Evolutionary conservation across 805 yeast species (phyloP).

Genomic region (Myxozyma melibiosi): DNA sequence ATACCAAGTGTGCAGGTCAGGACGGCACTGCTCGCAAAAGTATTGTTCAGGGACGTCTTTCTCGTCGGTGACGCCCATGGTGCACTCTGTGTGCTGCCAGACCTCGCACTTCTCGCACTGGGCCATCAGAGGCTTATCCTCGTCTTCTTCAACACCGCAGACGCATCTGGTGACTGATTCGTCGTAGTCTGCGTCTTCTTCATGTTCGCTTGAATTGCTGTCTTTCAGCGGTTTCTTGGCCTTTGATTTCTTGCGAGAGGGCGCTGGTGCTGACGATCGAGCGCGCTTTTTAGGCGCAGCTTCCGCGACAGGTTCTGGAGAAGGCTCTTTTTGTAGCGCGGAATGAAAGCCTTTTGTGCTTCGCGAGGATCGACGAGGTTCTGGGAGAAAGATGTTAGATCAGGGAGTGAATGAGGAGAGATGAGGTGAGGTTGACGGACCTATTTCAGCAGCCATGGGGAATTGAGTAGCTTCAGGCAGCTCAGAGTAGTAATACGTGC

Average conservation of each 20-base stretch:
- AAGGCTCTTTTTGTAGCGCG: background rate
- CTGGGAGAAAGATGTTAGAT: conserved; percentile 2
- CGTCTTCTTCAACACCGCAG: conserved; percentile 38
- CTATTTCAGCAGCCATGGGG: no score
- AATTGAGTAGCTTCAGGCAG: no score
- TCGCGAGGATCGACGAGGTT: conserved; percentile 46
- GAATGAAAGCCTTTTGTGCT: conserved; percentile 45
- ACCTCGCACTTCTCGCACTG: conserved; percentile 65
- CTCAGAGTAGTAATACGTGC: no score
- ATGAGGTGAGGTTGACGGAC: no score
- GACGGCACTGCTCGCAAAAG: conserved; percentile 56
- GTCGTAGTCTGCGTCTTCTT: conserved; percentile 26
- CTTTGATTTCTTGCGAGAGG: conserved; percentile 4
- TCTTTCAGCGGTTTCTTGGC: conserved; percentile 27
- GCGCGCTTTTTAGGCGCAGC: conserved; percentile 1
- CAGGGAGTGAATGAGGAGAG: no score
- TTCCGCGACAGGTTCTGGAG: background rate
- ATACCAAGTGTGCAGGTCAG: conserved; percentile 33
- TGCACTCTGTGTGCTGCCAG: conserved; percentile 72
- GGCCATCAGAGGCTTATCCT: conserved; percentile 52
- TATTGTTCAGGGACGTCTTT: conserved; percentile 56
- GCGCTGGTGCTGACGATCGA: background rate
- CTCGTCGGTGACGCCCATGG: conserved; percentile 50
- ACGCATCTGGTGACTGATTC: conserved; percentile 37
- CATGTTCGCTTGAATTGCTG: conserved; percentile 12